Percentiles rank a stretch among this genome's conserved stretches.
These are phyloP conservation scores for Pholiota conissans DNA, from an alignment of 768 basidiomycete species.

Conservation along the genomic window DNA sequence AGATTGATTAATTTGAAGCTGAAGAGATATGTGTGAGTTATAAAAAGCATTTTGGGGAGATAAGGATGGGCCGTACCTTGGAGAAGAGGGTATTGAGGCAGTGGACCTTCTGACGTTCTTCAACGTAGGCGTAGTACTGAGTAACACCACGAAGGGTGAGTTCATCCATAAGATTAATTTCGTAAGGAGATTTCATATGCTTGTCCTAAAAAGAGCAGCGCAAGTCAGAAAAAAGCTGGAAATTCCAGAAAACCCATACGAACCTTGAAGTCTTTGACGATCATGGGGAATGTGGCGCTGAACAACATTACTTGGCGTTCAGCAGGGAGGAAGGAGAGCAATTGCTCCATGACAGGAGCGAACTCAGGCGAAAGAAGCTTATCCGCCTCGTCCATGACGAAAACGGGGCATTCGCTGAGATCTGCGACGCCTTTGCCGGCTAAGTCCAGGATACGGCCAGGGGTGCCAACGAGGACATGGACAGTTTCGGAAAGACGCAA, in stretches of 20 bases:
- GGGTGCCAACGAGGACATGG: slow-evolving; percentile 96
- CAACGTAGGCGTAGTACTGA: slow-evolving; percentile 99
- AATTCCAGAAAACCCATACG: slow-evolving; percentile 10
- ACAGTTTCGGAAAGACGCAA: slow-evolving; percentile 86
- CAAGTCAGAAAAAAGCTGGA: neutral
- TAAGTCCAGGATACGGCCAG: slow-evolving; percentile 93
- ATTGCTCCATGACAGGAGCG: slow-evolving; percentile 96
- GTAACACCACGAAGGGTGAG: slow-evolving; percentile 97
- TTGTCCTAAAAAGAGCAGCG: slow-evolving; percentile 61
- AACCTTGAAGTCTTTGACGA: slow-evolving; percentile 99
- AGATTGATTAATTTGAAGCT: slow-evolving; percentile 99
- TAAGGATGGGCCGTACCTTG: slow-evolving; percentile 56
- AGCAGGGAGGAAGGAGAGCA: slow-evolving; percentile 80
- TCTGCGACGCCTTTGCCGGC: slow-evolving; percentile 93
- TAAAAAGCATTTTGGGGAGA: neutral
- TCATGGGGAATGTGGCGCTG: slow-evolving; percentile 98
- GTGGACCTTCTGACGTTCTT: slow-evolving; percentile 99
- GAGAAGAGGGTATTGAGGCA: slow-evolving; percentile 99
- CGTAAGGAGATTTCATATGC: slow-evolving; percentile 94
- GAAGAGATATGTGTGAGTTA: slow-evolving; percentile 10
- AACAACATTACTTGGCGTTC: slow-evolving; percentile 98
- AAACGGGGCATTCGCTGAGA: slow-evolving; percentile 90
- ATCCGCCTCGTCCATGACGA: slow-evolving; percentile 99
- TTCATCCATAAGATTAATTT: slow-evolving; percentile 99
- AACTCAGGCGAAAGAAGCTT: slow-evolving; percentile 98